Evolutionary conservation across 2,329 filamentous ascomycete genomes (phyloP).

Genomic region (Cladosporium sp.): DNA sequence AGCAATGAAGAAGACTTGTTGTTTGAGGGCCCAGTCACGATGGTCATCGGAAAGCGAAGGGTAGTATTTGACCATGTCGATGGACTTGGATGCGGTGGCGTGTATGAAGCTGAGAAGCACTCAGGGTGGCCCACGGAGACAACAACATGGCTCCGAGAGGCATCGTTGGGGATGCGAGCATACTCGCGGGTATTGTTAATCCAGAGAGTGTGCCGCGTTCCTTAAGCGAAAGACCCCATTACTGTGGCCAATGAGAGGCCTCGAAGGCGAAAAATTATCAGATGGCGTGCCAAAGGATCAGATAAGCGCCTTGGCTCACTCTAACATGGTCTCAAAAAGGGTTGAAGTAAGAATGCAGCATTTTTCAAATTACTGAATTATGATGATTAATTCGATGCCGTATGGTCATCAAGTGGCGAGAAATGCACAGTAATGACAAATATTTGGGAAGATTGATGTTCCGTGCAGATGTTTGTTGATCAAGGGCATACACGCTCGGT

Average conservation of each 20-base stretch:
- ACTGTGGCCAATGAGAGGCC: neutral
- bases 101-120: neutral
- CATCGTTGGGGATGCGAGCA: neutral
- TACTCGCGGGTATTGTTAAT: neutral
- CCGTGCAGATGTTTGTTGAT: neutral
- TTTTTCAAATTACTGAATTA: neutral
- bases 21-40: constrained; percentile 63
- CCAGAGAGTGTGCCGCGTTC: neutral
- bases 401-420: neutral
- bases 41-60: constrained; percentile 58
- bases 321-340: neutral
- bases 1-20: constrained; percentile 75
- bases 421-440: neutral
- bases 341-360: neutral
- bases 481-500: neutral
- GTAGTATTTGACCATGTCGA: constrained; percentile 62
- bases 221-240: neutral
- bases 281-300: constrained; percentile 11
- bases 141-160: neutral
- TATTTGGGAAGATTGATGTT: neutral
- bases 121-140: neutral
- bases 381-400: neutral
- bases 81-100: neutral
- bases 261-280: neutral
- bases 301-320: constrained; percentile 10